A percentile compares a stretch with the other conserved stretches of the same genome.
Conservation (phyloP, 2,329 filamentous ascomycete genomes). For the Pseudogymnoascus sp. region DNA sequence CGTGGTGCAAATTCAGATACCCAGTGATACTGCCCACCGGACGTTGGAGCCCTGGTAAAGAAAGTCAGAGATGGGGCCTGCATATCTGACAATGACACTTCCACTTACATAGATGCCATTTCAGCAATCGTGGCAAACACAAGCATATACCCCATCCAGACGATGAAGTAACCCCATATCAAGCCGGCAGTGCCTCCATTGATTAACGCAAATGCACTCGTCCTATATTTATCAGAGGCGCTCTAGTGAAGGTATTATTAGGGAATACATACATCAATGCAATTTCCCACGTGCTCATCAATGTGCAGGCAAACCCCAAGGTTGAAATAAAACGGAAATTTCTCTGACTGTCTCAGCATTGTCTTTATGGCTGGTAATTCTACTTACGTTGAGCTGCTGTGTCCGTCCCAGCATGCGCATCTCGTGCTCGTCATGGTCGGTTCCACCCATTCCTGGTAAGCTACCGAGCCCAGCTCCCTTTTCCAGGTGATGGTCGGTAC, state of each 20-base stretch:
- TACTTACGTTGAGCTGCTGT: conserved; percentile 23
- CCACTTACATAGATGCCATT: conserved; percentile 24
- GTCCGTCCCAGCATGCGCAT: conserved; percentile 28
- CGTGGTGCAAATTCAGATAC: conserved; percentile 45
- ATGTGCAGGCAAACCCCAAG: conserved; percentile 35
- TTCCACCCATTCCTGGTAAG: conserved; percentile 20
- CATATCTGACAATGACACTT: not conserved
- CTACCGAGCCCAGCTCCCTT: conserved; percentile 18
- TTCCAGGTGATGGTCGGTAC: not conserved
- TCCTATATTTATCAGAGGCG: conserved; percentile 26
- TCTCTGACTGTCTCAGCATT: conserved; percentile 20
- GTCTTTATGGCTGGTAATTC: not conserved
- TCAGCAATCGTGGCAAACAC: conserved; percentile 23
- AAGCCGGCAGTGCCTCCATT: conserved; percentile 26
- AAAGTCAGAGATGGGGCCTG: not conserved
- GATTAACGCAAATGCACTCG: conserved; percentile 22
- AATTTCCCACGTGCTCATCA: conserved; percentile 38
- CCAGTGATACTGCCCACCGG: conserved; percentile 52
- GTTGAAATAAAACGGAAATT: conserved; percentile 35
- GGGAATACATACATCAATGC: conserved; percentile 28
- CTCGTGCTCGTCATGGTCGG: conserved; percentile 26
- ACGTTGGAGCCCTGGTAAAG: conserved; percentile 39
- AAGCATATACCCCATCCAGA: conserved; percentile 25
- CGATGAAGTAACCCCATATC: conserved; percentile 34
- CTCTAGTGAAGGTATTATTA: not conserved